Evolutionary conservation across 2,329 filamentous ascomycete genomes (phyloP).

Genomic region (Trichoderma gracile): DNA sequence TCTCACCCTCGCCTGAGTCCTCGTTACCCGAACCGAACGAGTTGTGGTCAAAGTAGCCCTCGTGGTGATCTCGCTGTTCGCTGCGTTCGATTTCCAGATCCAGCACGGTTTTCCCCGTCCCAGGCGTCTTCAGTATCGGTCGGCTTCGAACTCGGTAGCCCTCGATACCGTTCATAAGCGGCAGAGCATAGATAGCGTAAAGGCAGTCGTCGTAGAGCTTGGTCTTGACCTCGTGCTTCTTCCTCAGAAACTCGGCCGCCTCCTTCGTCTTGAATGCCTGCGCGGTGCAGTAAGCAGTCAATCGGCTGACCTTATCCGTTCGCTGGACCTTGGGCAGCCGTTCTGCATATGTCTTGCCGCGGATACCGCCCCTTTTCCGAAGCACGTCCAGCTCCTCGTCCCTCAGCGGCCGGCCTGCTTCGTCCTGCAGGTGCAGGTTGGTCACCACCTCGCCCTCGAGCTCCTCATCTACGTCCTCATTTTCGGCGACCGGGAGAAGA

Average conservation of each 20-base stretch:
- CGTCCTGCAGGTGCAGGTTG: slow-evolving; percentile 48
- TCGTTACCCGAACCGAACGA: slow-evolving; percentile 46
- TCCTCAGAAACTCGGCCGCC: slow-evolving; percentile 85
- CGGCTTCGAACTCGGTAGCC: slow-evolving; percentile 88
- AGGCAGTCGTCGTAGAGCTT: slow-evolving; percentile 98
- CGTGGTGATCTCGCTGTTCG: slow-evolving; percentile 83
- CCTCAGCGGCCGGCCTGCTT: slow-evolving; percentile 64
- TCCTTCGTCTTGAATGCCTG: slow-evolving; percentile 88
- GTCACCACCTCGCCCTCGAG: slow-evolving; percentile 47
- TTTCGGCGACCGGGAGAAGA: slow-evolving; percentile 78
- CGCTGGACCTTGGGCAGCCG: slow-evolving; percentile 84
- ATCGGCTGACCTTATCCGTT: slow-evolving; percentile 80
- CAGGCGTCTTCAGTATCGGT: slow-evolving; percentile 87
- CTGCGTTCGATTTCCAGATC: slow-evolving; percentile 96
- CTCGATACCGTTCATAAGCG: slow-evolving; percentile 79
- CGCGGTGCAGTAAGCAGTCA: slow-evolving; percentile 95
- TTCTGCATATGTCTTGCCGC: slow-evolving; percentile 90
- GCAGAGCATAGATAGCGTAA: slow-evolving; percentile 92
- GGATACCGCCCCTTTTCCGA: slow-evolving; percentile 60
- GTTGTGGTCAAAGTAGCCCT: slow-evolving; percentile 84
- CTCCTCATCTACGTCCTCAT: slow-evolving; percentile 63
- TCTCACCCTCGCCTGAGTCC: slow-evolving; percentile 37
- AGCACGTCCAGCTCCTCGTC: slow-evolving; percentile 69
- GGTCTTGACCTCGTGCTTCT: slow-evolving; percentile 84
- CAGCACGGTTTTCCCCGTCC: slow-evolving; percentile 81